Conservation (phyloP, 2,329 filamentous ascomycete genomes). For the Pseudocercospora eumusae region DNA sequence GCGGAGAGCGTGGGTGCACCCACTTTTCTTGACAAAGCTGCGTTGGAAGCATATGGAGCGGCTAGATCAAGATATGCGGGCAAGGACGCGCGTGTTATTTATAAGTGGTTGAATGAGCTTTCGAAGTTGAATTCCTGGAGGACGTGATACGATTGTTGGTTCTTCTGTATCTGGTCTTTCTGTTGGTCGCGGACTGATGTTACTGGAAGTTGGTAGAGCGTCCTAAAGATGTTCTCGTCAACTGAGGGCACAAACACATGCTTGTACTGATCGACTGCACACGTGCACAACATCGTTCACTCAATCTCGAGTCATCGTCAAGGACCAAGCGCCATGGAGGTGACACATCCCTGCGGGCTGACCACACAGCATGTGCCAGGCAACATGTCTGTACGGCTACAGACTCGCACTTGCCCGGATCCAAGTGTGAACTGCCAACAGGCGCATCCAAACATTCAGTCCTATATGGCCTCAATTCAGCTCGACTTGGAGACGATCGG, state of each 20-base stretch:
- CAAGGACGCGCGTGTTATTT: not conserved
- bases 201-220: not conserved
- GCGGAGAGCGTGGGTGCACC: not conserved
- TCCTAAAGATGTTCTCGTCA: not conserved
- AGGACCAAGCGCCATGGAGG: not conserved
- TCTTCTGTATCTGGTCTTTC: not conserved
- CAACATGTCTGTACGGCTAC: not conserved
- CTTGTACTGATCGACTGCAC: not conserved
- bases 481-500: constrained; percentile 7
- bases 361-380: not conserved
- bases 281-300: not conserved
- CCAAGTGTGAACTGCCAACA: not conserved
- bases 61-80: not conserved
- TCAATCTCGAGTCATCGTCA: not conserved
- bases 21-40: not conserved
- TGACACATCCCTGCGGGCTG: not conserved
- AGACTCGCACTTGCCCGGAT: not conserved
- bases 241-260: not conserved
- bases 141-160: not conserved
- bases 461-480: not conserved
- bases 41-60: not conserved
- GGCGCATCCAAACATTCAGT: not conserved
- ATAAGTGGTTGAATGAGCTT: not conserved
- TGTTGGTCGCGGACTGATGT: not conserved
- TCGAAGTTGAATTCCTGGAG: not conserved